Evolutionary conservation across 2,329 filamentous ascomycete genomes (phyloP).

Genomic region (Colletotrichum eleusines): DNA sequence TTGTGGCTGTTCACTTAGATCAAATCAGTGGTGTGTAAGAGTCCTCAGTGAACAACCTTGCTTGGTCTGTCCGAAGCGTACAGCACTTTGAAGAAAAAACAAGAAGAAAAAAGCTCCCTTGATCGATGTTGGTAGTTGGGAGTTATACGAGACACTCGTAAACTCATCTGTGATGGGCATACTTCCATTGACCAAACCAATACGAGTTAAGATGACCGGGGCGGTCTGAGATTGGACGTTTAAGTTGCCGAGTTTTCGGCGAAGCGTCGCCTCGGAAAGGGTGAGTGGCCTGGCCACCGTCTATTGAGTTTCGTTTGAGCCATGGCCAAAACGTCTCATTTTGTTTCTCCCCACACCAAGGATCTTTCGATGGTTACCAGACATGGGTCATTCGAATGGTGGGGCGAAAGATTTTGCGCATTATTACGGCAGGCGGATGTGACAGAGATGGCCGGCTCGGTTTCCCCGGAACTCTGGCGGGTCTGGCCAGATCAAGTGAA

Average conservation of each 20-base stretch:
- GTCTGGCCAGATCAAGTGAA: background rate
- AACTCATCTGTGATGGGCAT: background rate
- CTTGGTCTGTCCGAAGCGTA: background rate
- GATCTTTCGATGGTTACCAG: background rate
- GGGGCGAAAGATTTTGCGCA: background rate
- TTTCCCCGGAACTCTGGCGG: background rate
- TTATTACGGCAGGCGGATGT: constrained; percentile 2
- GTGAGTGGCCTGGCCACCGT: constrained; percentile 1
- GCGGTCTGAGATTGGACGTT: background rate
- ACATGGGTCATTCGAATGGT: background rate
- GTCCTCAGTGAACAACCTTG: background rate
- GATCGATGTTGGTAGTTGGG: background rate
- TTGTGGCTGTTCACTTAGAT: background rate
- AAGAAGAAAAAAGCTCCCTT: background rate
- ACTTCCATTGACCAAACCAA: background rate
- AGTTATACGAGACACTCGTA: background rate
- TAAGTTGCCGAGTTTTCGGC: constrained; percentile 14
- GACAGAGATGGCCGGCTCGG: background rate
- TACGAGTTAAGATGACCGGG: background rate
- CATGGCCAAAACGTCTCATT: background rate
- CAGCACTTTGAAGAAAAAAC: no score
- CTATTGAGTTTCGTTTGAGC: constrained; percentile 15
- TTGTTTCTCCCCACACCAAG: background rate
- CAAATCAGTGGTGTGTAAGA: background rate
- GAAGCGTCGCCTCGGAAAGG: background rate